Base-by-base conservation (phyloP, 139 green algal species). In the Auxenochlorella protothecoides region DNA sequence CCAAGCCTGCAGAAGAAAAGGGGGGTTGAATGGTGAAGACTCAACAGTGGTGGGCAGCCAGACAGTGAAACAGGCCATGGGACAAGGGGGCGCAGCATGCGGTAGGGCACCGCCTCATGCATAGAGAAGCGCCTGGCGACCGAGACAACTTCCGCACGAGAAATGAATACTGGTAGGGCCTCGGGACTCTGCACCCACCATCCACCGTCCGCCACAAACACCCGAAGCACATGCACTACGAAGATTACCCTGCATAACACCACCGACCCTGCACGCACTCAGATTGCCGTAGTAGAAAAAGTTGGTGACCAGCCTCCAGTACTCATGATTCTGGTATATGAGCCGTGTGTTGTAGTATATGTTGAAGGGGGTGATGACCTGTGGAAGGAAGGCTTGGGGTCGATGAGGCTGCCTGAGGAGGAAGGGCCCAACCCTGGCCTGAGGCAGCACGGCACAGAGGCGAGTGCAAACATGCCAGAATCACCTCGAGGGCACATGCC, bases 231-330 rank as follows among this genome's bases (percentile, higher is more conserved):
- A 44, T 44, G 27, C 27, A 44, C 27, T 44, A 44, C 27, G 27
- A 44, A 44, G 27, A 44, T 44, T 44, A 44, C 27, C 27, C 27
- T 44, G 27, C 27, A 44, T 44, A 44, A 44, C 27, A 44, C 27
- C 27, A 44, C 16, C 0, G 0, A 3, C 9, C 27, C 59, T 44
- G 27, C 27, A 44, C 85, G 73, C 70, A 94, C 92, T 91, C 27
- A 99, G 73, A 64, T 80, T 88, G 10, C 95, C 95, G 79, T 98
- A 99, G 74, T 93, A 99, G 73, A 98, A 93, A 70, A 99, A 99
- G 69, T 96, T 98, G 9, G 95, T 98, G 14, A 98, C 56, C 3
- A 99, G 77, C 10, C 95, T 79, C 95, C 95, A 99, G 14, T 96
- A 55, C 78, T 99, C 85, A 3, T 85, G 78, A 68, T 96, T 89